These are phyloP conservation scores for Paralagenidium karlingii DNA, from an alignment of 352 stramenopile species.

Conservation along the genomic window DNA sequence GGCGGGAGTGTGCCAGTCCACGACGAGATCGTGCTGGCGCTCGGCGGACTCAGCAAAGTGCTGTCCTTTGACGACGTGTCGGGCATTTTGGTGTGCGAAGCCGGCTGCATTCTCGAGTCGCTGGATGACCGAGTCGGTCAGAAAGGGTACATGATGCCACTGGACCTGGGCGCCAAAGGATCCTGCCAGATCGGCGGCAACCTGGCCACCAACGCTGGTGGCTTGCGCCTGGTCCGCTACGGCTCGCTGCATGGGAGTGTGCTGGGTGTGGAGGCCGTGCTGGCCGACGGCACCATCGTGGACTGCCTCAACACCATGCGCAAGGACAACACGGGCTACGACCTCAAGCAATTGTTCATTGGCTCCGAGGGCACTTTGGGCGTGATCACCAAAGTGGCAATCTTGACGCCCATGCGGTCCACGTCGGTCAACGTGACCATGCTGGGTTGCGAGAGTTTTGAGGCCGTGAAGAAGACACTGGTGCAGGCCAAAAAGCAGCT, in stretches of 20 bases:
- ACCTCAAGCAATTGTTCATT: conserved; percentile 96
- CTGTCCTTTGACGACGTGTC: conserved; percentile 83
- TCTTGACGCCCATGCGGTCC: conserved; percentile 57
- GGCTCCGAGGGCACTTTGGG: conserved; percentile 94
- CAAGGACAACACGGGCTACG: conserved; percentile 98
- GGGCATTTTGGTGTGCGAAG: conserved; percentile 74
- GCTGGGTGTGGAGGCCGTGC: conserved; percentile 91
- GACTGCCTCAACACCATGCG: conserved; percentile 87
- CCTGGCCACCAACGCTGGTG: conserved; percentile 92
- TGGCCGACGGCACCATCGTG: conserved; percentile 84
- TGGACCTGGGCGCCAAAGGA: conserved; percentile 96
- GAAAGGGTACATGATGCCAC: conserved; percentile 84
- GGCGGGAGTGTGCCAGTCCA: conserved; percentile 84
- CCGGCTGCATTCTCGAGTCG: conserved; percentile 91
- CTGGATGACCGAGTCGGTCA: conserved; percentile 84
- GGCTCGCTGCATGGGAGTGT: conserved; percentile 91
- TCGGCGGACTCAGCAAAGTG: conserved; percentile 86
- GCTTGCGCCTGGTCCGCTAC: conserved; percentile 89
- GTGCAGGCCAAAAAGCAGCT: conserved; percentile 78
- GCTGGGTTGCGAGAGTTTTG: conserved; percentile 85
- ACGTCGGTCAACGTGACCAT: conserved; percentile 81
- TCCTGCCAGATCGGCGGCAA: conserved; percentile 97
- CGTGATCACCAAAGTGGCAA: conserved; percentile 89
- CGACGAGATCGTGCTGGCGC: conserved; percentile 91
- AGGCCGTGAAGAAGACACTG: conserved; percentile 68